Evolutionary conservation across 2,329 filamentous ascomycete genomes (phyloP).

Genomic region (Aspergillus pseudoglaucus): DNA sequence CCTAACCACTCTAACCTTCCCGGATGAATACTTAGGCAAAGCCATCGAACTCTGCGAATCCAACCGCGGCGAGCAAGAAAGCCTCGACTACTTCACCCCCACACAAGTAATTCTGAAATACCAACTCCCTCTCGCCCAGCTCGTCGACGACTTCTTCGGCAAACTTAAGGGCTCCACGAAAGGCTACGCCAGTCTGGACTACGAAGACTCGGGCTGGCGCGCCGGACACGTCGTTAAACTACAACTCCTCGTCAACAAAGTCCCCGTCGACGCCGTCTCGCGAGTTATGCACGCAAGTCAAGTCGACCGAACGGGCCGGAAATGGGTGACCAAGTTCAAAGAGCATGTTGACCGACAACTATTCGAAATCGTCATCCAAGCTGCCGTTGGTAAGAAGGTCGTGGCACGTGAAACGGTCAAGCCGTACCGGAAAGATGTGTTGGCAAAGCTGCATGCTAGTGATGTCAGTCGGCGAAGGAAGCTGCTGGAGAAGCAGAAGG

Average conservation of each 20-base stretch:
- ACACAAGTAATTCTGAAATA: conserved; percentile 95
- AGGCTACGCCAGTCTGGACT: conserved; percentile 92
- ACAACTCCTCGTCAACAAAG: conserved; percentile 87
- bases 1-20: conserved; percentile 76
- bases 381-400: conserved; percentile 72
- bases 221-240: conserved; percentile 76
- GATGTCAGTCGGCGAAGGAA: conserved; percentile 79
- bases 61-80: conserved; percentile 80
- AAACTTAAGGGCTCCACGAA: conserved; percentile 91
- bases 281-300: conserved; percentile 80
- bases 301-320: conserved; percentile 68
- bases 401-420: conserved; percentile 92
- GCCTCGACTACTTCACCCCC: conserved; percentile 82
- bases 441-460: conserved; percentile 85
- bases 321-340: conserved; percentile 95
- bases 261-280: conserved; percentile 88
- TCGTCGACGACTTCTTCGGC: conserved; percentile 96
- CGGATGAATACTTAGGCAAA: conserved; percentile 87
- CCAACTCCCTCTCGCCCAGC: conserved; percentile 74
- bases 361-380: conserved; percentile 96
- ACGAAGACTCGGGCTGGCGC: conserved; percentile 89
- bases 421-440: conserved; percentile 90
- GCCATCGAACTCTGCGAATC: conserved; percentile 92
- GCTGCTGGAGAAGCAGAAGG: conserved; percentile 92
- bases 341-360: conserved; percentile 94